phyloP scores from a whole-genome alignment of 2,329 filamentous ascomycete species.

The Cercospora sojina region DNA sequence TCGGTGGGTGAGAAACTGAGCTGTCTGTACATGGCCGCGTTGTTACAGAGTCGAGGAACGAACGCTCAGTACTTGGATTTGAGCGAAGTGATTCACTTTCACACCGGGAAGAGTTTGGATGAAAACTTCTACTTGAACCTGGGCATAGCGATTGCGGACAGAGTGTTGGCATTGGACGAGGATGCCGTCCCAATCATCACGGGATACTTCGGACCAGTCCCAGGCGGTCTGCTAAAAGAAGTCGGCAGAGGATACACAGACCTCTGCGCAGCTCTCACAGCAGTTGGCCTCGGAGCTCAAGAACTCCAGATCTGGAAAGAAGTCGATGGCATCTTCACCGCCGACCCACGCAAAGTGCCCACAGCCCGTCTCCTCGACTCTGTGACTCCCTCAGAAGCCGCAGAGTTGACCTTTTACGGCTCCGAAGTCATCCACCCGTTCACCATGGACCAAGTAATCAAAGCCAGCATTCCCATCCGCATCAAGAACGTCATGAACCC shows the following conservation, averaged over 20 bases:
- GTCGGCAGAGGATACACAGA: slow-evolving; percentile 96
- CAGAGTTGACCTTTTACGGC: slow-evolving; percentile 75
- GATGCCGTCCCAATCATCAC: slow-evolving; percentile 59
- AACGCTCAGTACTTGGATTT: slow-evolving; percentile 89
- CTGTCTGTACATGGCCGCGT: slow-evolving; percentile 83
- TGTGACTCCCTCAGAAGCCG: slow-evolving; percentile 92
- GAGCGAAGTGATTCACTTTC: slow-evolving; percentile 72
- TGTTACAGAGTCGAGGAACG: slow-evolving; percentile 77
- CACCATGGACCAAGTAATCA: slow-evolving; percentile 90
- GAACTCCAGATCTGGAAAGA: slow-evolving; percentile 99
- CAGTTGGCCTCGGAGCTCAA: slow-evolving; percentile 79
- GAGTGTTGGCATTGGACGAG: slow-evolving; percentile 45
- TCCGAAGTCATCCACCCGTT: slow-evolving; percentile 97
- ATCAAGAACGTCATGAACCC: slow-evolving; percentile 94
- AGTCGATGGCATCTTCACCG: slow-evolving; percentile 90
- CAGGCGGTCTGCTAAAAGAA: slow-evolving; percentile 84
- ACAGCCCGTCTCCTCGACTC: slow-evolving; percentile 84
- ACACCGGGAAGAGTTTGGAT: slow-evolving; percentile 43
- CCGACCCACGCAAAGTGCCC: slow-evolving; percentile 83
- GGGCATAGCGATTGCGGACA: slow-evolving; percentile 43
- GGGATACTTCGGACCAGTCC: slow-evolving; percentile 92
- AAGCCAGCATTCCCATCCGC: slow-evolving; percentile 77
- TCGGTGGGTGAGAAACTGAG: slow-evolving; percentile 95
- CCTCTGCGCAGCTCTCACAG: slow-evolving; percentile 86
- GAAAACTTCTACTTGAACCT: slow-evolving; percentile 50